Conservation (phyloP, 441 rosid genomes). For the Metrosideros polymorpha region DNA sequence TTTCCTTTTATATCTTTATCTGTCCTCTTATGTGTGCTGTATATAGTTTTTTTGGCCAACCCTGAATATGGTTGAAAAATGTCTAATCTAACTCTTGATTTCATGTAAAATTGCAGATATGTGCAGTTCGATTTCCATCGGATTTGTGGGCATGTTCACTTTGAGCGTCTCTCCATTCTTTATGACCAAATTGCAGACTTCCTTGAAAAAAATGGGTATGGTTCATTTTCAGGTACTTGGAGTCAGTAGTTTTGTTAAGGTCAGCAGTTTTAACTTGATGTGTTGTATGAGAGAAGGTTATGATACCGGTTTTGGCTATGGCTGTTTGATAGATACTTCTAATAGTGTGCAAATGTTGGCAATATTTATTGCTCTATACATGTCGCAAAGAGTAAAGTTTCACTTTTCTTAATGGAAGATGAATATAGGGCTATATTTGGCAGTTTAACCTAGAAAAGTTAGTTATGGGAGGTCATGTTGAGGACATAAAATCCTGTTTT, state of each 20-base stretch:
- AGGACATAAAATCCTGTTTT: not conserved
- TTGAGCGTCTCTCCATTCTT: slow-evolving; percentile 92
- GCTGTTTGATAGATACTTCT: not conserved
- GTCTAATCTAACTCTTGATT: not conserved
- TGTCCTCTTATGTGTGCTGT: not conserved
- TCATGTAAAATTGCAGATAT: slow-evolving; percentile 49
- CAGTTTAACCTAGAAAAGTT: not conserved
- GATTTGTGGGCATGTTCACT: slow-evolving; percentile 92
- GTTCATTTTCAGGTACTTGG: not conserved
- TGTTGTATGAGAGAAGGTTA: not conserved
- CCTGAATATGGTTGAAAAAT: not conserved
- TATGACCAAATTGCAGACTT: slow-evolving; percentile 84
- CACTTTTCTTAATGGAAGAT: not conserved
- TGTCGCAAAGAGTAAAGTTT: not conserved
- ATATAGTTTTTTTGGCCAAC: not conserved
- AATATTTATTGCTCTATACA: not conserved
- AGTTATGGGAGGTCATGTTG: not conserved
- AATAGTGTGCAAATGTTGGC: not conserved
- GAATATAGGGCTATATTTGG: not conserved
- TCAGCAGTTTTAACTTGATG: not conserved
- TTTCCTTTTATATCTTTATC: slow-evolving; percentile 17
- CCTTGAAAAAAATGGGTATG: slow-evolving; percentile 82
- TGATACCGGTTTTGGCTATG: not conserved
- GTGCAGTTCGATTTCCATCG: slow-evolving; percentile 92
- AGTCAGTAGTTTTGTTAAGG: not conserved